Percentiles rank a stretch among this genome's conserved stretches.
Conservation (phyloP, 306 rosid species). For the Cucumis sativus region Cucumber_9930_V3 NC_026661.2:12287001-12287500, state of each 20-base stretch:
- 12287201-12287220: slow-evolving; percentile 81
- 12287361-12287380: slow-evolving; percentile 59
- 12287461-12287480: slow-evolving; percentile 72
- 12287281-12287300: slow-evolving; percentile 82
- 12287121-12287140: slow-evolving; percentile 44
- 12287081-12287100: slow-evolving; percentile 71
- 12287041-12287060: slow-evolving; percentile 79
- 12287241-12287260: slow-evolving; percentile 67
- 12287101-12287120: slow-evolving; percentile 64
- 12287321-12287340: slow-evolving; percentile 62
- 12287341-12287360: slow-evolving; percentile 78
- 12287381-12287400: slow-evolving; percentile 63
- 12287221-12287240: slow-evolving; percentile 63
- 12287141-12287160: slow-evolving; percentile 65
- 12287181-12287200: slow-evolving; percentile 37
- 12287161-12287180: slow-evolving; percentile 60
- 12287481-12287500: slow-evolving; percentile 48
- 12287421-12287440: slow-evolving; percentile 41
- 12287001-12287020: slow-evolving; percentile 86
- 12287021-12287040: slow-evolving; percentile 88
- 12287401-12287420: slow-evolving; percentile 84
- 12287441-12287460: slow-evolving; percentile 72
- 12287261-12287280: slow-evolving; percentile 77
- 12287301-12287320: slow-evolving; percentile 54
- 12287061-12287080: slow-evolving; percentile 77